Evolutionary conservation across 1,284 basidiomycete genomes (phyloP).

Genomic region (Ustilago trichophora): DNA sequence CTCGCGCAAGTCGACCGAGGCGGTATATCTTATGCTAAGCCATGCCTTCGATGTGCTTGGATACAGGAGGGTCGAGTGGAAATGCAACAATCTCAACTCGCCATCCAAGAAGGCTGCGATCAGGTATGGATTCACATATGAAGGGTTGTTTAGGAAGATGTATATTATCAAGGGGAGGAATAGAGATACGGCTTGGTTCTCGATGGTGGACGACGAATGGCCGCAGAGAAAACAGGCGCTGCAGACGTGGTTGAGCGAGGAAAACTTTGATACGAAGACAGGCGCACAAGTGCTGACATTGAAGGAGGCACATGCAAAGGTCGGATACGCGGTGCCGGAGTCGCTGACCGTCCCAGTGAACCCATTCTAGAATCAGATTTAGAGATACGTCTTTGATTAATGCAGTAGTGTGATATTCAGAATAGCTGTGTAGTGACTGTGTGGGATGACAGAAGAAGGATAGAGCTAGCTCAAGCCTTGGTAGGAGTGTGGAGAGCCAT

Average conservation of each 20-base stretch:
- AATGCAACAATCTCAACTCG: conserved; percentile 49
- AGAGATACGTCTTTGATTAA: too few relatives aligned
- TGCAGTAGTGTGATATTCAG: too few relatives aligned
- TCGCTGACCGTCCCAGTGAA: conserved; percentile 9
- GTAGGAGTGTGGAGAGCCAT: conserved; percentile 14
- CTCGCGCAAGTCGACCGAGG: conserved; percentile 44
- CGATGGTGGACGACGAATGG: conserved; percentile 56
- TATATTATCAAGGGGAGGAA: conserved; percentile 46
- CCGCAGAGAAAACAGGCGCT: conserved; percentile 31
- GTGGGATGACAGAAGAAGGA: conserved; percentile 15
- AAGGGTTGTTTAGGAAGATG: conserved; percentile 50
- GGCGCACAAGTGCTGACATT: conserved; percentile 17
- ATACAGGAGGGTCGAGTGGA: conserved; percentile 56
- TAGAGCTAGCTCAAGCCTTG: not conserved
- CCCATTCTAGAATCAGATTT: conserved; percentile 20
- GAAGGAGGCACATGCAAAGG: conserved; percentile 23
- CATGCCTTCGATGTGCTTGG: conserved; percentile 39
- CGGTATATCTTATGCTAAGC: conserved; percentile 33
- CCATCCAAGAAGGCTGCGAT: conserved; percentile 48
- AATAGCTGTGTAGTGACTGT: too few relatives aligned
- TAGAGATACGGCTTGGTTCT: conserved; percentile 55
- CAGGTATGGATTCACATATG: conserved; percentile 49
- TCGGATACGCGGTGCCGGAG: conserved; percentile 21
- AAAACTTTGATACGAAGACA: conserved; percentile 33
- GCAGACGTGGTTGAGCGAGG: conserved; percentile 38